phyloP scores from a whole-genome alignment of 2,329 filamentous ascomycete genomes.

The Thelonectria discophora region DNA sequence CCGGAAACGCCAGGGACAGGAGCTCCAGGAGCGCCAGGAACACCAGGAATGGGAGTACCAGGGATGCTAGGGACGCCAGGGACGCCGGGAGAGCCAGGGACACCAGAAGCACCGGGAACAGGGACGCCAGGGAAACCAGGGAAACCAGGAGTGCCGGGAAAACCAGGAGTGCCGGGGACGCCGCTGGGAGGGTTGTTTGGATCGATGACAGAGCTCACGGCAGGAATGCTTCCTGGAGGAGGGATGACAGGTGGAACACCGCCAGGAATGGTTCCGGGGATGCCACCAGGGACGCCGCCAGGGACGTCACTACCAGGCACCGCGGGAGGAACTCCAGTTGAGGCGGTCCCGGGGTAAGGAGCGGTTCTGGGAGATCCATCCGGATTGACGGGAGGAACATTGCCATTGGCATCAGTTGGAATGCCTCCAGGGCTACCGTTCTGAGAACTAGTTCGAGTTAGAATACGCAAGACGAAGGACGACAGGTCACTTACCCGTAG shows the following conservation, averaged over 20 bases:
- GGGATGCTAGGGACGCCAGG: not conserved
- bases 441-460: conserved; percentile 29
- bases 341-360: conserved; percentile 29
- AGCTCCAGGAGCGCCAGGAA: conserved; percentile 16
- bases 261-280: conserved; percentile 26
- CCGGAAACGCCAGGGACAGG: not conserved
- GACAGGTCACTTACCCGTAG: conserved; percentile 44
- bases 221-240: conserved; percentile 24
- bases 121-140: conserved; percentile 13
- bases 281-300: conserved; percentile 22
- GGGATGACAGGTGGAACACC: conserved; percentile 14
- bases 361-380: conserved; percentile 27
- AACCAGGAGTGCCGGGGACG: not conserved
- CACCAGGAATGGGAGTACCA: conserved; percentile 15
- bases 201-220: conserved; percentile 25
- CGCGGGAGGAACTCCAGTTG: conserved; percentile 29
- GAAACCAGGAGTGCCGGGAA: conserved; percentile 4
- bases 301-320: conserved; percentile 19
- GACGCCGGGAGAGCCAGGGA: not conserved
- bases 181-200: conserved; percentile 17
- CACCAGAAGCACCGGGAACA: not conserved
- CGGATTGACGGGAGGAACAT: conserved; percentile 25
- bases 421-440: conserved; percentile 22
- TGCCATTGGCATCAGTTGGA: conserved; percentile 23
- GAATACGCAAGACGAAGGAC: not conserved